Conservation (phyloP, 495 filamentous ascomycete genomes). For the Penicillium flavigenum region DNA sequence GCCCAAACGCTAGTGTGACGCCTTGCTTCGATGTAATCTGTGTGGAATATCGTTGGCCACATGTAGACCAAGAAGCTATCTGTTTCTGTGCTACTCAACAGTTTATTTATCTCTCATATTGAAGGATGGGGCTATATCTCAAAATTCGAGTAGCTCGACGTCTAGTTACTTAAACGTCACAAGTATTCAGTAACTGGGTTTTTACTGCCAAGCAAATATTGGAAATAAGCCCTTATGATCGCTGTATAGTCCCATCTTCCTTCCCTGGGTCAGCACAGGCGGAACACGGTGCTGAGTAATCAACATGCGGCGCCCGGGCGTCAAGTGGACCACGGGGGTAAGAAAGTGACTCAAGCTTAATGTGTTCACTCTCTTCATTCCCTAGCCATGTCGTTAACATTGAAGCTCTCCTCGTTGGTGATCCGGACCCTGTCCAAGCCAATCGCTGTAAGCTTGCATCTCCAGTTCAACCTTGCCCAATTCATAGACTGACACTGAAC, state of each 20-base stretch:
- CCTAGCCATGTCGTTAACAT: conserved; percentile 54
- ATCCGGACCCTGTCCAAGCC: conserved; percentile 73
- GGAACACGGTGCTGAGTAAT: not conserved
- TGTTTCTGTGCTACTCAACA: not conserved
- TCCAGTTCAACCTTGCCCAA: conserved; percentile 34
- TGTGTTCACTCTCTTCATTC: not conserved
- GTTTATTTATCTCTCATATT: not conserved
- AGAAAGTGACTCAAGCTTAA: conserved; percentile 9
- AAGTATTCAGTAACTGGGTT: not conserved
- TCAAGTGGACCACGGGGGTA: not conserved
- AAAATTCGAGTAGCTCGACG: not conserved
- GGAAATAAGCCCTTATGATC: not conserved
- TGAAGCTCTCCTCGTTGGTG: conserved; percentile 67
- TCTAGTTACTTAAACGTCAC: not conserved
- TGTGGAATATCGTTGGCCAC: not conserved
- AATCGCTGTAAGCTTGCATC: conserved; percentile 56
- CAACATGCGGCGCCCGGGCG: not conserved
- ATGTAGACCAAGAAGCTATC: not conserved
- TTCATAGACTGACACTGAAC: conserved; percentile 46
- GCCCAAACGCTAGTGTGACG: too few relatives aligned
- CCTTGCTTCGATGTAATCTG: too few relatives aligned
- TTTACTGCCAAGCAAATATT: not conserved
- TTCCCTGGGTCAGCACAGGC: not conserved
- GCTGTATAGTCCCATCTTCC: not conserved
- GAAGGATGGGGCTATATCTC: not conserved